Evolutionary conservation across 371 early-diverging fungal genomes (phyloP), one percentile per base, ranked within the genome.

Genomic region (Rhizopus arrhizus): DNA sequence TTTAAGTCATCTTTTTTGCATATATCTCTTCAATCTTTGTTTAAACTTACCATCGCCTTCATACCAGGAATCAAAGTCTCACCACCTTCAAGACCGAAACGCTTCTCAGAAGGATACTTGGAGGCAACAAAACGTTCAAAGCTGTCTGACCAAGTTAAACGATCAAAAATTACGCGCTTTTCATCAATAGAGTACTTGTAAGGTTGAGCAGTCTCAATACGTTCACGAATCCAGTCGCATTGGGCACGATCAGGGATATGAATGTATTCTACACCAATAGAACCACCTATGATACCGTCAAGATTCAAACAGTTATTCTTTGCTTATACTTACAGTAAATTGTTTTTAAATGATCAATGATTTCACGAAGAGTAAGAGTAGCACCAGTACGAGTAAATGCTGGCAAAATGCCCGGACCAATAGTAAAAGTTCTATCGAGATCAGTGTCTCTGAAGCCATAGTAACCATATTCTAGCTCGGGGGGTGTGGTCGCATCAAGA

Each of bases 41-140:
- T 38, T 7, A 15, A 29, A 63, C 83, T 73, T 77, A 91, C 89
- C 89, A 97, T 74, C 56, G 94, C 91, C 78, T 97, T 96, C 95
- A 98, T 95, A 62, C 95, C 97, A 49, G 97, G 96, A 62, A 98
- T 96, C 74, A 98, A 85, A 69, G 89, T 80, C 73, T 98, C 98
- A 75, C 95, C 91, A 65, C 98, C 98, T 81, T 98, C 98, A 48
- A 98, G 87, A 67, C 98, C 98, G 69, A 96, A 98, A 59, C 98
- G 87, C 90, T 98, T 98, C 73, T 95, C 95, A 61, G 89, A 90
- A 53, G 96, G 95, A 77, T 91, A 97, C 83, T 96, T 96, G 33
- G 88, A 88, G n/a, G 96, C 89, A 57, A 95, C 90, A 62, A 96
- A 97, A 62, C 94, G 88, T 70, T 98, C 96, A 70, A 97, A 98